Conservation (phyloP, 1,284 basidiomycete species). For the Leccinum angustisporum region DNA sequence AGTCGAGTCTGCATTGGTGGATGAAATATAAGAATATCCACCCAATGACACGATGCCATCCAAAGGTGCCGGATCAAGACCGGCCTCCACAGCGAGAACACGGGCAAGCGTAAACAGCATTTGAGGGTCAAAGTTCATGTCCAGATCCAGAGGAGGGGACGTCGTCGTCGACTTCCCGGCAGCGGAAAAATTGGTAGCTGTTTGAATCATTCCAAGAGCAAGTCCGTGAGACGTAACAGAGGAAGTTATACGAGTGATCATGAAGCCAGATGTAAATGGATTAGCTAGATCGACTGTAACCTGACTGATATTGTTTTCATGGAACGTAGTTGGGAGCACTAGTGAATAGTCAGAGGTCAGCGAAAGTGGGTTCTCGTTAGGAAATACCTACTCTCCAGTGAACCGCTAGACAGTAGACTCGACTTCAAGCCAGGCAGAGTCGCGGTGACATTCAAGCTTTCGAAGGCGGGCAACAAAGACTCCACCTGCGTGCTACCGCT, state of each 20-base stretch:
- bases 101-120: constrained; percentile 72
- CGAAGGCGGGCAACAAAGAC: constrained; percentile 64
- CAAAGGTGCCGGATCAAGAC: constrained; percentile 59
- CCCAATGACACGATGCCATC: constrained; percentile 73
- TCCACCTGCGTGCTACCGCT: constrained; percentile 58
- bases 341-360: constrained; percentile 6
- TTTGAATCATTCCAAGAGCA: constrained; percentile 63
- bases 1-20: constrained; percentile 40
- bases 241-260: constrained; percentile 64
- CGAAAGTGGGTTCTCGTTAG: background rate
- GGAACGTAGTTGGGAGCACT: constrained; percentile 70
- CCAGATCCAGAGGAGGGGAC: constrained; percentile 60
- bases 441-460: constrained; percentile 57
- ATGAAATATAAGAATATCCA: constrained; percentile 59
- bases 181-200: constrained; percentile 53
- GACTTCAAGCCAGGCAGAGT: constrained; percentile 64
- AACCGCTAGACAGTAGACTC: constrained; percentile 56
- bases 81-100: constrained; percentile 63
- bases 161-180: constrained; percentile 55
- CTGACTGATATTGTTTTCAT: constrained; percentile 62
- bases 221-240: constrained; percentile 67
- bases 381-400: constrained; percentile 46
- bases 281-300: constrained; percentile 67
- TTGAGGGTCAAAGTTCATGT: constrained; percentile 74
- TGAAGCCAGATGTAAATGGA: constrained; percentile 65